Conservation (phyloP, 441 rosid species). For the Populus hybrid region DNA sequence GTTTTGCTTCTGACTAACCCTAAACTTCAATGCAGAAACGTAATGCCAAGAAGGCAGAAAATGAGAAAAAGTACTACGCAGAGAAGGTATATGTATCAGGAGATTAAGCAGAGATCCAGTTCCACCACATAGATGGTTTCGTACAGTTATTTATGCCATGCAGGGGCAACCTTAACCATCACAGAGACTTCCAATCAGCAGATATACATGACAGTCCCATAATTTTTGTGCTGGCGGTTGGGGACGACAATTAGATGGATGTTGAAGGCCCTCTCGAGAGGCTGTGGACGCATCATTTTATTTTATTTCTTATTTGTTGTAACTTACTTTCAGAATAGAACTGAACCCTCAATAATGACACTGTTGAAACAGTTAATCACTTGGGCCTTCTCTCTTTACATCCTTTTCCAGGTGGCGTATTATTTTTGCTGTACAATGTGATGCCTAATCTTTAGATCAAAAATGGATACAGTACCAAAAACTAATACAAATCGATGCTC, state of each 20-base stretch:
- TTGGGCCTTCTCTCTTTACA: neutral
- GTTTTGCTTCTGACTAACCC: neutral
- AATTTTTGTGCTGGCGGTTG: neutral
- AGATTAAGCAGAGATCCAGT: slow-evolving; percentile 34
- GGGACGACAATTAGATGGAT: neutral
- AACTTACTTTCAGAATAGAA: neutral
- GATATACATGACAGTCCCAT: neutral
- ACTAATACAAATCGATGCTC: neutral
- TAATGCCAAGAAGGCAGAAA: slow-evolving; percentile 64
- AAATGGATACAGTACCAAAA: neutral
- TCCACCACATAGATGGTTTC: slow-evolving; percentile 17
- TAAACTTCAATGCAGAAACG: slow-evolving; percentile 53
- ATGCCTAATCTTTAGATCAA: neutral
- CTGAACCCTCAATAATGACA: neutral
- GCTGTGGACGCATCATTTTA: neutral
- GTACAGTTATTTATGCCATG: slow-evolving; percentile 14
- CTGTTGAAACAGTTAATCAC: neutral
- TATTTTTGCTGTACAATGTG: neutral
- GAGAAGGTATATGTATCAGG: slow-evolving; percentile 70
- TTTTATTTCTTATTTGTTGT: neutral
- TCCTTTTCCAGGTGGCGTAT: neutral
- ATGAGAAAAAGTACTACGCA: slow-evolving; percentile 80
- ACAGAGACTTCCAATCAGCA: slow-evolving; percentile 13
- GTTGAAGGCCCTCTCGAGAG: neutral
- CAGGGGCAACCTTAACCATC: slow-evolving; percentile 9